phyloP scores from a whole-genome alignment of 164 flowering plant species.

The Cinnamomum micranthum region DNA sequence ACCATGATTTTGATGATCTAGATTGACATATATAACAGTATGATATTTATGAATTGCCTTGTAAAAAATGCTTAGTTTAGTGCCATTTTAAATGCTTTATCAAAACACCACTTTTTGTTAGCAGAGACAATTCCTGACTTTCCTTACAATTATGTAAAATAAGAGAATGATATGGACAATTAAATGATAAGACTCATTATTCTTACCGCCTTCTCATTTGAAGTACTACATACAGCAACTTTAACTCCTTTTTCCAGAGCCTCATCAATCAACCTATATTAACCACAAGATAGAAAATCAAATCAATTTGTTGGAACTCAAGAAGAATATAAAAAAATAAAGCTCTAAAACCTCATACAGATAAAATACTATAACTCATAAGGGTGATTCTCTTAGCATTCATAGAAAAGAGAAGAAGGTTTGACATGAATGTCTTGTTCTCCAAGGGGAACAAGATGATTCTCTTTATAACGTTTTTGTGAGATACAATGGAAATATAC shows the following conservation, averaged over 20 bases:
- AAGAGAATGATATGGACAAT: not conserved
- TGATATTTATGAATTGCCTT: not conserved
- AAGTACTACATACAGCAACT: conserved; percentile 98
- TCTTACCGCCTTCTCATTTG: conserved; percentile 99
- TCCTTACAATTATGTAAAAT: not conserved
- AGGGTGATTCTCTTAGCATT: too few relatives aligned
- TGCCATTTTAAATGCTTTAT: not conserved
- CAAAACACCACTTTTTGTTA: not conserved
- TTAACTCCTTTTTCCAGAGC: conserved; percentile 76
- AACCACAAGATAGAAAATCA: not conserved
- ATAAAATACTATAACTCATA: too few relatives aligned
- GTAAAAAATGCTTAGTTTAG: not conserved
- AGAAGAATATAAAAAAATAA: too few relatives aligned
- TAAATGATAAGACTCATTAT: conserved; percentile 31
- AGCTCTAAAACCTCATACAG: too few relatives aligned
- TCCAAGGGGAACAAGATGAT: too few relatives aligned
- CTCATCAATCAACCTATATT: conserved; percentile 81
- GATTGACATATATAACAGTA: not conserved
- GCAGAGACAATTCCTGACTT: not conserved
- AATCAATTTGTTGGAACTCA: not conserved
- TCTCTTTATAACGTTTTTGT: too few relatives aligned
- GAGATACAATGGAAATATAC: too few relatives aligned
- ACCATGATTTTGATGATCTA: too few relatives aligned
- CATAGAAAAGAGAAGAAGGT: too few relatives aligned
- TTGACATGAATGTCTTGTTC: too few relatives aligned